Evolutionary conservation across 495 filamentous ascomycete genomes (phyloP), one percentile per base, ranked within the genome.

Genomic region (Penicillium waksmanii): DNA sequence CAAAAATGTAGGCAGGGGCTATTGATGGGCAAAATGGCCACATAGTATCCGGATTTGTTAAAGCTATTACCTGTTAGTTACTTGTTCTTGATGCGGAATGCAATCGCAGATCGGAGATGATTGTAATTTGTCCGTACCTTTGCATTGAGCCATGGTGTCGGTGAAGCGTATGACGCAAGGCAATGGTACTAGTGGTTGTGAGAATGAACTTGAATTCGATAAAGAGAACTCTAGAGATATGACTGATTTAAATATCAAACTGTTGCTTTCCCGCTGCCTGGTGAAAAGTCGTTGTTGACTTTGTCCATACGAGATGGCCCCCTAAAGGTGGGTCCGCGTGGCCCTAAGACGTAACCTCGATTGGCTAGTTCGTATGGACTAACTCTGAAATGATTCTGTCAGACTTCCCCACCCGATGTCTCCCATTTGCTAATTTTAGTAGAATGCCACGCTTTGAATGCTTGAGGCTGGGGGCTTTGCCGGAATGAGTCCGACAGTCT

Each of bases 1-100:
- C 64, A 33, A 71, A 71, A n/a, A 73, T 25, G 36, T 71, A 62
- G 13, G 75, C 62, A 5, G 69, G 62, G 23, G 33, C 56, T 11
- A 58, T 17, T 13, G 47, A 51, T 36, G 56, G 56, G 51, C 56
- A 58, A 23, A 52, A 58, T n/a, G 43, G 12, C 56, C 56, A 58
- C 56, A 58, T 58, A 4, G 56, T 51, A 27, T 51, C 35, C 3
- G 19, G 34, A 5, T 21, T 23, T 6, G 56, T 51, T 4, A 58
- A 34, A 17, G 56, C 56, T 58, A 27, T 52, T 31, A 18, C 10
- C 1, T 3, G 38, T 58, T 17, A 58, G 48, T 36, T 46, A 44
- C 44, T 21, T n/a, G 15, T 3, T 27, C 42, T 33, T 25, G 9
- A n/a, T 15, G 10, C 1, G 27, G 36, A 40, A 13, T 12, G 36